A percentile compares a stretch with the other conserved stretches of the same genome.
These are phyloP conservation scores for Phanerochaete carnosa DNA, from an alignment of 768 basidiomycete species.

Conservation along the genomic window DNA sequence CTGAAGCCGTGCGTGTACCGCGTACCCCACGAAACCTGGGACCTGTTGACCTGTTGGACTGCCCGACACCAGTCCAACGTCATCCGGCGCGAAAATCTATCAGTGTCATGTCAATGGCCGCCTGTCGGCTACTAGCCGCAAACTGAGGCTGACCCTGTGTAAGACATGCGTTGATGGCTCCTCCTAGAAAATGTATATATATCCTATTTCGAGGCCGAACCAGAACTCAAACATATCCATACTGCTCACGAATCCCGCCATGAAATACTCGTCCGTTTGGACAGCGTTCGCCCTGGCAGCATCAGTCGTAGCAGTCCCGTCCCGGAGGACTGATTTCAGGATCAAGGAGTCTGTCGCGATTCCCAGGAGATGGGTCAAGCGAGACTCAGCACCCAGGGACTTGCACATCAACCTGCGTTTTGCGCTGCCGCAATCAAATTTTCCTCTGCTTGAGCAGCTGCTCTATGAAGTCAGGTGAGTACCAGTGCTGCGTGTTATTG, in stretches of 20 bases:
- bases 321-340: conserved; percentile 16
- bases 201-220: background rate
- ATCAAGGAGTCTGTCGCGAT: conserved; percentile 46
- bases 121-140: too few relatives aligned
- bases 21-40: too few relatives aligned
- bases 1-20: too few relatives aligned
- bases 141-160: background rate
- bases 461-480: conserved; percentile 45
- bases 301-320: background rate
- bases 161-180: background rate
- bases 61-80: too few relatives aligned
- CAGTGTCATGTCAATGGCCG: too few relatives aligned
- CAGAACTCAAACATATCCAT: background rate
- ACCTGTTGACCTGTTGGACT: too few relatives aligned
- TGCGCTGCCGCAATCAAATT: conserved; percentile 51
- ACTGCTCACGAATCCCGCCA: background rate
- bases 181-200: background rate
- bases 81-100: too few relatives aligned
- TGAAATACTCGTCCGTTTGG: background rate
- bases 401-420: conserved; percentile 50
- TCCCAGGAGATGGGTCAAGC: conserved; percentile 50
- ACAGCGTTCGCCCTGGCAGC: background rate
- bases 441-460: conserved; percentile 49
- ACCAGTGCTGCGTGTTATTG: background rate
- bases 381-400: conserved; percentile 41